Base-by-base conservation (phyloP, 2,329 filamentous ascomycete genomes). In the Coniochaeta sp. region DNA sequence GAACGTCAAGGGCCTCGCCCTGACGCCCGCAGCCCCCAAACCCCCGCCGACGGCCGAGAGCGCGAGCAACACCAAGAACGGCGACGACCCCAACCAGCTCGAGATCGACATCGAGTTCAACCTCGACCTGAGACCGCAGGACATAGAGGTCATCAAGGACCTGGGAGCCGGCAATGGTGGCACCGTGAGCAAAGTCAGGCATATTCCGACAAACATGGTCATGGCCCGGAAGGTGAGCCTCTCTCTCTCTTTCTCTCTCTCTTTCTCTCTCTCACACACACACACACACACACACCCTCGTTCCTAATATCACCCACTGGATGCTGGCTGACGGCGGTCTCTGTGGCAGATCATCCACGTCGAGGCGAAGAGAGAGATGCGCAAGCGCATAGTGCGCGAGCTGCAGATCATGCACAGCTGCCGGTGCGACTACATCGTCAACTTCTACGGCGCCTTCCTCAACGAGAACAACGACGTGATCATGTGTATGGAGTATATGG, bases 401-500 rank as follows among this genome's bases (percentile, higher is more conserved):
- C 84, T 99, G 58, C 93, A 97, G 72, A 97, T 99, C 66, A 98
- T 98, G 87, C 93, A 97, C 72, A 91, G 96, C 70, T 99, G 95
- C 76, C 95, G 96, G 71, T 97, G 91, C 24, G 90, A 95, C 62
- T 93, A 96, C 74, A 98, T 99, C 70, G 95, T 99, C 62, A 96
- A 89, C 59, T 99, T 97, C 75, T 98, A 98, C 71, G 95, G 95
- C 62, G 95, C 95, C 40, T 99, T 98, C 72, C 84, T 98, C 70
- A 98, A 96, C 72, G 90, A 96, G 71, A 92, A 92, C 63, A 93
- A 96, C 71, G 95, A 99, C 77, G 96, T 99, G 61, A 96, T 98
- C 68, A 93, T 99, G 88, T 99, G 95, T 75, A 99, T 99, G 95
- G 95, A 99, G 74, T 98, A 99, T 73, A 96, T 96, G 91, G 95